These are phyloP conservation scores for Triticum turgidum DNA, from an alignment of 176 grass and related monocot species.

Conservation along the genomic window DNA sequence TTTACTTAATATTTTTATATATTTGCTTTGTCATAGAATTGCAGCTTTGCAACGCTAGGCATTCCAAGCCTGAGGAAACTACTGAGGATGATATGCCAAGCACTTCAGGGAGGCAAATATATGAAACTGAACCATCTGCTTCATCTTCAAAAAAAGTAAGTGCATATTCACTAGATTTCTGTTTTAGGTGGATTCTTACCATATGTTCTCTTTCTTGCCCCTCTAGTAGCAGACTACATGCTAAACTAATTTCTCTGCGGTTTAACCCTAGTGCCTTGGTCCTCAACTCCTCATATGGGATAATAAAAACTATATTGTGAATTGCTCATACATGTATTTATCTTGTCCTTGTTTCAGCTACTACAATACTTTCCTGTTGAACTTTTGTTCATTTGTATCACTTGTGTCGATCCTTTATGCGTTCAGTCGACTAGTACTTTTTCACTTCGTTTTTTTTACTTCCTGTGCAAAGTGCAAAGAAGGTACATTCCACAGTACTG, in stretches of 20 bases:
- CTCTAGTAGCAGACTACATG: not conserved
- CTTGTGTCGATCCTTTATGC: not conserved
- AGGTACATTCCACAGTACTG: not conserved
- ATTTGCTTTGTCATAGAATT: slow-evolving; percentile 59
- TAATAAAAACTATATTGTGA: slow-evolving; percentile 3
- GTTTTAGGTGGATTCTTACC: not conserved
- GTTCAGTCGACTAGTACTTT: slow-evolving; percentile 1
- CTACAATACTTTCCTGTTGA: not conserved
- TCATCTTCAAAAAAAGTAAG: slow-evolving; percentile 62
- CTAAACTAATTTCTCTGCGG: not conserved
- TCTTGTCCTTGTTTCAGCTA: not conserved
- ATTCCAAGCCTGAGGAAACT: slow-evolving; percentile 63
- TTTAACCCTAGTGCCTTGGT: slow-evolving; percentile 5
- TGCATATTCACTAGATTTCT: slow-evolving; percentile 18
- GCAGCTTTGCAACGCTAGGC: slow-evolving; percentile 73
- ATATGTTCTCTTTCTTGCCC: slow-evolving; percentile 4
- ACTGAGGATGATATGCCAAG: slow-evolving; percentile 79
- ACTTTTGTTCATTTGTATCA: not conserved
- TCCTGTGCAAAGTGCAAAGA: slow-evolving; percentile 1
- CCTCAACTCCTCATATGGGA: slow-evolving; percentile 2
- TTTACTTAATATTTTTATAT: not conserved
- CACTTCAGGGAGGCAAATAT: slow-evolving; percentile 88
- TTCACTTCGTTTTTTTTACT: not conserved
- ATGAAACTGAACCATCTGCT: slow-evolving; percentile 40
- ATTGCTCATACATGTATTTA: not conserved